Base-by-base conservation (phyloP, 495 filamentous ascomycete species). In the Penicillium dipodomyicola region DNA sequence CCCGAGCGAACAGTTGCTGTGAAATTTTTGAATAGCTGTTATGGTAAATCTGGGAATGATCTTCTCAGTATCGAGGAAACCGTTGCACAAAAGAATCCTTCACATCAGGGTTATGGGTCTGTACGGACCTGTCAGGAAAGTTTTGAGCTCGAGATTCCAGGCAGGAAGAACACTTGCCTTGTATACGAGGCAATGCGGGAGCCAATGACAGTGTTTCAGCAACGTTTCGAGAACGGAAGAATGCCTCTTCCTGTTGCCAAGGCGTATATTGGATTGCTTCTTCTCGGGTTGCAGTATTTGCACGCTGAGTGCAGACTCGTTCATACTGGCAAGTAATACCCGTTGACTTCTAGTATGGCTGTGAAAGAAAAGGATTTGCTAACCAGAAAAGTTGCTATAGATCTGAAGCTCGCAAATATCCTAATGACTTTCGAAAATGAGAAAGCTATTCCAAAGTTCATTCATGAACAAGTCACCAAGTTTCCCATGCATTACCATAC, bases 331-430 rank as follows among this genome's bases (percentile, higher is more conserved):
- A 58, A 65, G 40, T 58, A 10, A 22, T 43, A 3, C 3, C 12
- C 9, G 2, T 8, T 29, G 27, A 8, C 2, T 11, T 32, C 1
- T 11, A 32, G 30, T 11, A 30, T 2, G 2, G 30, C 4, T 4
- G 9, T 32, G 0, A 11, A 11, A 32, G 10, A 30, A 30, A 11
- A 32, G 10, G 1, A 11, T 32, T 32, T 32, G 30, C 30, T 32
- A 12, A 32, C 10, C 9, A 32, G 30, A 9, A 32, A 32, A 32
- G 9, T 32, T 8, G 30, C 30, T 11, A 9, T 32, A 77, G 77
- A 77, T 63, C 58, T 79, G 37, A 79, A 76, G 57, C 59, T 70
- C 43, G 67, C 72, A 45, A 79, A 77, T 54, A 72, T 77, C 56
- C 60, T 77, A 52, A 64, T 77, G 32, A 59, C 59, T 25, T 72